Conservation (phyloP, 2,329 filamentous ascomycete genomes). For the Trichoderma harzianum region DNA sequence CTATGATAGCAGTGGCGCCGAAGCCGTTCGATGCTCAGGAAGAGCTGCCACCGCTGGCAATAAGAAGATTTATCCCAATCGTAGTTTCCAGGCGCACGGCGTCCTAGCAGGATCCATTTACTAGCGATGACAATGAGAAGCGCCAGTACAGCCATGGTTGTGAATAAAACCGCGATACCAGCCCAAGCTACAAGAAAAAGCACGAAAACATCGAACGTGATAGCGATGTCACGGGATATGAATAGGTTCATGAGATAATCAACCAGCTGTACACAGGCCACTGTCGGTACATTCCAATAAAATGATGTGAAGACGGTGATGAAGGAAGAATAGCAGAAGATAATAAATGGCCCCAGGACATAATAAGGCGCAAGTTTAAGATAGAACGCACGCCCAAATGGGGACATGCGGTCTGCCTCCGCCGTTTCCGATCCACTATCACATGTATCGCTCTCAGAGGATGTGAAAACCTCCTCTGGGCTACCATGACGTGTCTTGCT, state of each 20-base stretch:
- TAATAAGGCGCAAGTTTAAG: conserved; percentile 47
- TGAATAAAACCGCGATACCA: conserved; percentile 42
- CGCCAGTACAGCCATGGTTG: conserved; percentile 42
- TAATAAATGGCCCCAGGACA: conserved; percentile 45
- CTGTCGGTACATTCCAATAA: conserved; percentile 50
- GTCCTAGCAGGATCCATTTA: conserved; percentile 53
- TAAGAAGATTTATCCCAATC: conserved; percentile 57
- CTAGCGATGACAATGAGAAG: conserved; percentile 41
- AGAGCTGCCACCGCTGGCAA: conserved; percentile 57
- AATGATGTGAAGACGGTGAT: conserved; percentile 44
- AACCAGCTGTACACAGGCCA: conserved; percentile 47
- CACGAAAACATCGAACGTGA: conserved; percentile 33
- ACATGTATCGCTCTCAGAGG: conserved; percentile 24
- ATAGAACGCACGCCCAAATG: conserved; percentile 57
- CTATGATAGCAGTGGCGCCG: conserved; percentile 49
- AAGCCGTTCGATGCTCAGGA: conserved; percentile 49
- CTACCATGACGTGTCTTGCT: background rate
- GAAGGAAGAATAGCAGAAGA: conserved; percentile 49
- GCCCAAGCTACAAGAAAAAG: conserved; percentile 41
- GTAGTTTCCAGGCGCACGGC: conserved; percentile 49
- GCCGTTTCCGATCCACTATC: background rate
- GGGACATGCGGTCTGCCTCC: conserved; percentile 30
- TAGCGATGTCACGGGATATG: conserved; percentile 24
- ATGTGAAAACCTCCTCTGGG: conserved; percentile 7
- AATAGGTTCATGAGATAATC: conserved; percentile 31